Conservation (phyloP, 306 rosid genomes). For the Quercus glauca region DNA sequence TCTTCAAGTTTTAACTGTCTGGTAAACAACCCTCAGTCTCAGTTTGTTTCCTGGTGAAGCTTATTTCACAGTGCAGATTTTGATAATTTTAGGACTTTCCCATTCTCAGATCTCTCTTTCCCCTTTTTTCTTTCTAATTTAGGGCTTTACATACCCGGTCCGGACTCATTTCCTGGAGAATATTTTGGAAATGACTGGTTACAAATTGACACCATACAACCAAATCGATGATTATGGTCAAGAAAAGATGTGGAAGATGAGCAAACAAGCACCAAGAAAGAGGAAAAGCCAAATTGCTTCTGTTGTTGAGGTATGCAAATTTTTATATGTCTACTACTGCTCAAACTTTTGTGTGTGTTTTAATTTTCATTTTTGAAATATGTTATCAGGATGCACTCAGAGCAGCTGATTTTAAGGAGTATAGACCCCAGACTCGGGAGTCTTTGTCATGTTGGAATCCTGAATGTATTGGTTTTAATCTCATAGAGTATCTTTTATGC, state of each 20-base stretch:
- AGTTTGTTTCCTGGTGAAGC: neutral
- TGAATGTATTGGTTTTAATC: slow-evolving; percentile 81
- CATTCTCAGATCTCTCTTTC: neutral
- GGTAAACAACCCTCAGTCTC: neutral
- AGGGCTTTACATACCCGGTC: slow-evolving; percentile 90
- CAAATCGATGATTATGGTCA: slow-evolving; percentile 97
- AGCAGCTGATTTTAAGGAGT: slow-evolving; percentile 68
- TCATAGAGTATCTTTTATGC: slow-evolving; percentile 72
- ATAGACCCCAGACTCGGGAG: slow-evolving; percentile 71
- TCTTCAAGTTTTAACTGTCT: neutral
- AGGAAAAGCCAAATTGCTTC: slow-evolving; percentile 96
- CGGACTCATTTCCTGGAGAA: slow-evolving; percentile 80
- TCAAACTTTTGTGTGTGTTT: slow-evolving; percentile 11
- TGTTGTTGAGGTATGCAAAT: slow-evolving; percentile 64
- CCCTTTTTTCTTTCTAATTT: slow-evolving; percentile 23
- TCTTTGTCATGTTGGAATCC: slow-evolving; percentile 95
- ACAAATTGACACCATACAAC: slow-evolving; percentile 70
- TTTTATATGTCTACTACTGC: slow-evolving; percentile 15
- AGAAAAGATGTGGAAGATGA: slow-evolving; percentile 86
- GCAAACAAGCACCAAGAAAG: slow-evolving; percentile 89
- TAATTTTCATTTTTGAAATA: slow-evolving; percentile 9
- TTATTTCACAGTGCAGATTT: neutral
- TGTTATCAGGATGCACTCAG: slow-evolving; percentile 74
- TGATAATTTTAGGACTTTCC: slow-evolving; percentile 13
- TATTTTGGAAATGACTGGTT: slow-evolving; percentile 79